These are phyloP conservation scores for Diaporthe longicolla DNA, from an alignment of 2,329 filamentous ascomycete genomes.

Conservation along the genomic window DNA sequence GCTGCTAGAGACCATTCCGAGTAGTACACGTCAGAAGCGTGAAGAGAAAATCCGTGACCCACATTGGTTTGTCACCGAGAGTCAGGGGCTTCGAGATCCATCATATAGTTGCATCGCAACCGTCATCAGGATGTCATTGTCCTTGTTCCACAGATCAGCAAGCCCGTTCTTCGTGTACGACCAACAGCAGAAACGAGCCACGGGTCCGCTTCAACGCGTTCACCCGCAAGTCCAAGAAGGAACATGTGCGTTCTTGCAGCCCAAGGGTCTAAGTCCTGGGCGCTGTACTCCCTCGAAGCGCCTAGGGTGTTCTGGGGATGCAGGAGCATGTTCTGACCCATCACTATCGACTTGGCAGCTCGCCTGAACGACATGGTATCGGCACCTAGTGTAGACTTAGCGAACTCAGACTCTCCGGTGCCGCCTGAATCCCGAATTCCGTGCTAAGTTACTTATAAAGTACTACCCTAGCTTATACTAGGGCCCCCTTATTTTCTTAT, in stretches of 20 bases:
- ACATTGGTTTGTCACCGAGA: background rate
- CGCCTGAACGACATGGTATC: background rate
- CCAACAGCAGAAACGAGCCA: too few relatives aligned
- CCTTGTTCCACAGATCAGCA: background rate
- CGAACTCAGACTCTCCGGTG: too few relatives aligned
- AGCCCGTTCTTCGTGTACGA: background rate
- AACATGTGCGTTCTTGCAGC: background rate
- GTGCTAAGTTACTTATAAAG: too few relatives aligned
- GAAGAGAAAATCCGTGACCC: background rate
- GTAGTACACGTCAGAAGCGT: background rate
- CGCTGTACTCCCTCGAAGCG: background rate
- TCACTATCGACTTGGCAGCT: conserved; percentile 25
- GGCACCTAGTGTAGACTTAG: background rate
- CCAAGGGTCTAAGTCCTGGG: background rate
- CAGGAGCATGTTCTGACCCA: background rate
- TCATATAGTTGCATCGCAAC: background rate
- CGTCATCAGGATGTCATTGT: background rate
- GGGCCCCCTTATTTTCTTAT: too few relatives aligned
- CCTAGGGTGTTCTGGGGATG: background rate
- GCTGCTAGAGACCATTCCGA: background rate
- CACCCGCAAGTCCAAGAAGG: background rate
- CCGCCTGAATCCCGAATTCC: too few relatives aligned
- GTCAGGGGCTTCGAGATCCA: background rate
- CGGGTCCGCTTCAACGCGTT: background rate
- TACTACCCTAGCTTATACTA: too few relatives aligned